Evolutionary conservation across 2,329 filamentous ascomycete species (phyloP).

Genomic region (Ascocoryne sarcoides): DNA sequence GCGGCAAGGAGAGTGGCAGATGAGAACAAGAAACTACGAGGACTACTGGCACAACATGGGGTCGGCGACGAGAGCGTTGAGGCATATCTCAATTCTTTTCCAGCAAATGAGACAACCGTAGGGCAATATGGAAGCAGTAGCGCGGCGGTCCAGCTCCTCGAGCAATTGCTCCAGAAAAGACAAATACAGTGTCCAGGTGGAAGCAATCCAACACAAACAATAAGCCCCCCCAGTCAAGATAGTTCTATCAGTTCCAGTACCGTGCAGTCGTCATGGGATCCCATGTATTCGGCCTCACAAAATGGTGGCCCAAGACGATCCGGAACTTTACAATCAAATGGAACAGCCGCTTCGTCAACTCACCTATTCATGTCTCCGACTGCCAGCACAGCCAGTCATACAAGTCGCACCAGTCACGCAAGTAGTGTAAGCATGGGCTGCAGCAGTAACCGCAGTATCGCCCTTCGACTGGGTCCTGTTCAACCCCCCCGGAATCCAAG

Average conservation of each 20-base stretch:
- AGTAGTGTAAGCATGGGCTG: conserved; percentile 12
- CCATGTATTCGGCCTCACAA: conserved; percentile 8
- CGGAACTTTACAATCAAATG: conserved; percentile 4
- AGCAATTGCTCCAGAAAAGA: conserved; percentile 21
- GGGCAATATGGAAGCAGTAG: conserved; percentile 10
- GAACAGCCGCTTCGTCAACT: conserved; percentile 9
- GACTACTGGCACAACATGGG: conserved; percentile 49
- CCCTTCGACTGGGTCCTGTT: conserved; percentile 10
- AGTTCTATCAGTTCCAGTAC: conserved; percentile 21
- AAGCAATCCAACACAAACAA: conserved; percentile 3
- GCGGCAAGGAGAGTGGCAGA: conserved; percentile 60
- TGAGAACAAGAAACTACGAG: conserved; percentile 58
- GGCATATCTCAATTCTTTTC: conserved; percentile 14
- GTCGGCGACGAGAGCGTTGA: conserved; percentile 46
- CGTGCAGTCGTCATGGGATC: conserved; percentile 19
- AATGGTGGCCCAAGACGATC: conserved; percentile 8
- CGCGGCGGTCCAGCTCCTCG: conserved; percentile 19
- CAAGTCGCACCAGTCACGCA: too few relatives aligned
- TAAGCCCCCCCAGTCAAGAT: conserved; percentile 10
- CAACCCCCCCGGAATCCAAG: conserved; percentile 13
- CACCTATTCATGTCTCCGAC: conserved; percentile 22
- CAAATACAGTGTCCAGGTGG: conserved; percentile 17
- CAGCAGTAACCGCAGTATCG: conserved; percentile 4
- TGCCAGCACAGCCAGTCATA: conserved; percentile 14
- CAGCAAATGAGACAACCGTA: conserved; percentile 6